These are phyloP conservation scores for Linum tenue DNA, from an alignment of 345 rosid species.

Conservation along the genomic window DNA sequence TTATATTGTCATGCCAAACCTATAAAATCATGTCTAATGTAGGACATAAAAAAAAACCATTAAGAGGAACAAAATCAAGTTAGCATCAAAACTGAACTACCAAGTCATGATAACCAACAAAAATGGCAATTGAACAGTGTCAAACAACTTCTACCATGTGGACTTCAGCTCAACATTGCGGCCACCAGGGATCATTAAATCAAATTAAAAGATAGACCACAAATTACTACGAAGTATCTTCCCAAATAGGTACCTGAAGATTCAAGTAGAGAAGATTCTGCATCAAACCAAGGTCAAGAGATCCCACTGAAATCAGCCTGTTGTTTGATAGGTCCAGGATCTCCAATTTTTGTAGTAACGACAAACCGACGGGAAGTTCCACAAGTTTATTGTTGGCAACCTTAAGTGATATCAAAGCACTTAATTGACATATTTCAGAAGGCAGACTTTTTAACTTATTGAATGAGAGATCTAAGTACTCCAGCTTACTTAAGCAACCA, in stretches of 20 bases:
- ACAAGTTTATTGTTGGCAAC: slow-evolving; percentile 76
- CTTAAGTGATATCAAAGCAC: slow-evolving; percentile 58
- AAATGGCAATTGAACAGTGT: background rate
- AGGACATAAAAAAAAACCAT: background rate
- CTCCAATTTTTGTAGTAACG: slow-evolving; percentile 62
- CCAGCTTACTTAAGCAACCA: slow-evolving; percentile 68
- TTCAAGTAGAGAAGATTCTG: slow-evolving; percentile 53
- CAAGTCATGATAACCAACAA: background rate
- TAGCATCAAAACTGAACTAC: background rate
- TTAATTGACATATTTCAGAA: slow-evolving; percentile 55
- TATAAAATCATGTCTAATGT: no score
- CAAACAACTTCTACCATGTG: background rate
- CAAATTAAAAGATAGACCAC: background rate
- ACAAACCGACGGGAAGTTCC: slow-evolving; percentile 52
- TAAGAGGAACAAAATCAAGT: background rate
- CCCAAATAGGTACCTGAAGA: slow-evolving; percentile 57
- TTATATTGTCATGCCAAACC: no score
- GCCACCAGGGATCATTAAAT: background rate
- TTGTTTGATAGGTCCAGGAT: slow-evolving; percentile 75
- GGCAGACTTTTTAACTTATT: slow-evolving; percentile 86
- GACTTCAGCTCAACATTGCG: background rate
- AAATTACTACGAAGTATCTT: no score
- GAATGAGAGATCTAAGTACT: slow-evolving; percentile 84
- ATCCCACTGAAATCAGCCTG: slow-evolving; percentile 61
- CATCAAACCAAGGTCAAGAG: slow-evolving; percentile 65